A percentile compares a stretch with the other conserved stretches of the same genome.
Evolutionary conservation across 2,329 filamentous ascomycete species (phyloP).

Genomic region (Cladophialophora yegresii): DNA sequence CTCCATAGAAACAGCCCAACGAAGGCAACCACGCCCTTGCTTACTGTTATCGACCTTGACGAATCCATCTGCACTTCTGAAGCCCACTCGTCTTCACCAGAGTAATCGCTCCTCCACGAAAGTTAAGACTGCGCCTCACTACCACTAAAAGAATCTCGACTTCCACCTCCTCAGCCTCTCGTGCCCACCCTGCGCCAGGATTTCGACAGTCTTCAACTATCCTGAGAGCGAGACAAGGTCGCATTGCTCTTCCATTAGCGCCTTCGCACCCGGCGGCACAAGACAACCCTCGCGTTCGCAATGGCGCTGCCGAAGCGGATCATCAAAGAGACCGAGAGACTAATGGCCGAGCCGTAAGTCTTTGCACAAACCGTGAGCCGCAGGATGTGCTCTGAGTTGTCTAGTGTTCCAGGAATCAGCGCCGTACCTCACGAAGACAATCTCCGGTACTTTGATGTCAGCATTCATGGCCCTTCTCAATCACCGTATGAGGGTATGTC

Average conservation of each 20-base stretch:
- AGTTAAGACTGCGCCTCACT: neutral
- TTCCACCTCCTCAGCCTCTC: neutral
- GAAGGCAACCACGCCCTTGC: neutral
- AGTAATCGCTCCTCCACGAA: neutral
- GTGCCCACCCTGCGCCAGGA: neutral
- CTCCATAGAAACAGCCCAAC: neutral
- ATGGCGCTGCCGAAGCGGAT: constrained; percentile 90
- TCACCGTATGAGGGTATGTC: constrained; percentile 88
- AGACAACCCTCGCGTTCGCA: neutral
- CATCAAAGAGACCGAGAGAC: constrained; percentile 95
- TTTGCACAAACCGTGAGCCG: neutral
- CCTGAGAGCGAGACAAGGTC: neutral
- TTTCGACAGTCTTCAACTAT: neutral
- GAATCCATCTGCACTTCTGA: neutral
- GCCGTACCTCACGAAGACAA: constrained; percentile 96
- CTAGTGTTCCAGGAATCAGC: constrained; percentile 90
- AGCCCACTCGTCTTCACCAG: neutral
- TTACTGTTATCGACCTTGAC: neutral
- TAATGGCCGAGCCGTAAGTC: constrained; percentile 91
- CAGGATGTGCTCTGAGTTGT: constrained; percentile 6
- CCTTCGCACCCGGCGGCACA: constrained; percentile 15
- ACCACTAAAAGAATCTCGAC: neutral
- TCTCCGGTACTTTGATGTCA: constrained; percentile 96
- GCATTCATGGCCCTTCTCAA: constrained; percentile 86
- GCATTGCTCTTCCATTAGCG: neutral